Conservation (phyloP, 371 early-diverging fungal species). For the Smittium culicis region DNA sequence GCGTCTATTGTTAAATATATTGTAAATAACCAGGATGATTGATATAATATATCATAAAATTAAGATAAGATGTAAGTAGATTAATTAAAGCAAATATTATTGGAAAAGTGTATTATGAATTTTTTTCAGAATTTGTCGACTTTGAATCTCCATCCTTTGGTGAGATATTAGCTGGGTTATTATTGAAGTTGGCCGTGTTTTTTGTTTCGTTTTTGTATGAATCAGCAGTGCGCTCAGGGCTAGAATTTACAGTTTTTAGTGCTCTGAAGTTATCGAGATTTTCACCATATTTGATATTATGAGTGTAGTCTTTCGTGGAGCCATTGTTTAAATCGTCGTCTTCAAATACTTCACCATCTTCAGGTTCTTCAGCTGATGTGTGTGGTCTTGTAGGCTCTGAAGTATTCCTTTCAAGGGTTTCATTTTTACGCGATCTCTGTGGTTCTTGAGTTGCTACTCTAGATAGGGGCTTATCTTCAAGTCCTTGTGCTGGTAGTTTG, state of each 20-base stretch:
- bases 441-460: neutral
- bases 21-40: too few relatives aligned
- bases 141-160: neutral
- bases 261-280: neutral
- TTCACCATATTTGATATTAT: constrained; percentile 1
- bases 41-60: too few relatives aligned
- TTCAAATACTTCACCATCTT: constrained; percentile 30
- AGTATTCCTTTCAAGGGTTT: neutral
- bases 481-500: neutral
- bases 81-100: too few relatives aligned
- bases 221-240: neutral
- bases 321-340: constrained; percentile 15
- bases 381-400: neutral
- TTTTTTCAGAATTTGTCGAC: too few relatives aligned
- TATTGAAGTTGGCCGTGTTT: neutral
- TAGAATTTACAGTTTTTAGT: constrained; percentile 1
- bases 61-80: too few relatives aligned
- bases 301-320: neutral
- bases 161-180: neutral
- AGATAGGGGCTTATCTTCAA: neutral
- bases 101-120: too few relatives aligned
- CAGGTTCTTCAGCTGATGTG: constrained; percentile 22
- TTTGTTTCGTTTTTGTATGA: neutral
- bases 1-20: too few relatives aligned
- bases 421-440: neutral